Evolutionary conservation across 73 alveolate species (phyloP).

Genomic region (Blepharisma stoltei): DNA sequence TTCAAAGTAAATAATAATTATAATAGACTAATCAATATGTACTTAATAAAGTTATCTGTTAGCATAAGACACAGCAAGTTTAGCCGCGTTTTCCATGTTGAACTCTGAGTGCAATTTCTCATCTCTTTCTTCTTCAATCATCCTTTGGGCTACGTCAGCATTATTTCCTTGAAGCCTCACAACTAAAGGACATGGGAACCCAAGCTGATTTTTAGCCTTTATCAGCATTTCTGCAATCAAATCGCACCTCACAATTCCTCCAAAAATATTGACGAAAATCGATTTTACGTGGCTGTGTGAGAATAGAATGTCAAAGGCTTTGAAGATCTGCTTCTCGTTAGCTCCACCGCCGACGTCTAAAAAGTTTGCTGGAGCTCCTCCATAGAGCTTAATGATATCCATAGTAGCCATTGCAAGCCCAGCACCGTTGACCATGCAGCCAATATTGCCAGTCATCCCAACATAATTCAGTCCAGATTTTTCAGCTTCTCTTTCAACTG

Average conservation of each 20-base stretch:
- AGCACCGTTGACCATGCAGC: slow-evolving; percentile 98
- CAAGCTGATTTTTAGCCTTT: slow-evolving; percentile 73
- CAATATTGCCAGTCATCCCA: slow-evolving; percentile 84
- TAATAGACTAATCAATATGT: too few relatives aligned
- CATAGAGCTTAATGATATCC: slow-evolving; percentile 81
- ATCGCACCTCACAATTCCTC: slow-evolving; percentile 92
- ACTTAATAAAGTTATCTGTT: background rate
- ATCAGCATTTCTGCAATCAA: slow-evolving; percentile 86
- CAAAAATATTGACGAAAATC: slow-evolving; percentile 90
- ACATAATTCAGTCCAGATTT: slow-evolving; percentile 75
- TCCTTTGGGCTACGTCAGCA: slow-evolving; percentile 61
- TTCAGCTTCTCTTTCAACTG: slow-evolving; percentile 65
- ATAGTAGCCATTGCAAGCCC: slow-evolving; percentile 99
- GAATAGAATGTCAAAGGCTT: slow-evolving; percentile 68
- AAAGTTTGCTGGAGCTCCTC: slow-evolving; percentile 97
- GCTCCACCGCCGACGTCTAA: slow-evolving; percentile 96
- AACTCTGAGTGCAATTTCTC: slow-evolving; percentile 29
- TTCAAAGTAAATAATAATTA: too few relatives aligned
- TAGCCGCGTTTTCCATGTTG: slow-evolving; percentile 24
- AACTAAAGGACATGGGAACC: slow-evolving; percentile 79
- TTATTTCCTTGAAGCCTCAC: slow-evolving; percentile 89
- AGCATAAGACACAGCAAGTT: slow-evolving; percentile 21
- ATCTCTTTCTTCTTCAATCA: slow-evolving; percentile 17
- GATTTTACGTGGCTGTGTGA: slow-evolving; percentile 78
- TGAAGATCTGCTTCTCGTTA: slow-evolving; percentile 47